A percentile compares a stretch with the other conserved stretches of the same genome.
Conservation (phyloP, 306 rosid species). For the Rubus parviflorus region DNA sequence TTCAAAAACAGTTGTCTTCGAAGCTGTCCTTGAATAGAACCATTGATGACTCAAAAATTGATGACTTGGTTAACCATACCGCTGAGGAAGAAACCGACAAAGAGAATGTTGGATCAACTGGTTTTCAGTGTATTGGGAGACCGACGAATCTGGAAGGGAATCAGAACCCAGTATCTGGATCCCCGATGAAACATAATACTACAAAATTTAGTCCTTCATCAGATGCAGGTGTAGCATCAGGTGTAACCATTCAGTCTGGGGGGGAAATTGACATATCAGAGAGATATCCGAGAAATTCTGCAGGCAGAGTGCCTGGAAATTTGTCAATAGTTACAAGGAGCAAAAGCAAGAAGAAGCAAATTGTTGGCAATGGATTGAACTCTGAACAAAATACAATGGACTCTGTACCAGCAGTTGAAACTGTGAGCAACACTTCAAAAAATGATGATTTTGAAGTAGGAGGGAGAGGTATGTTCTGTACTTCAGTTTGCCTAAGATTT, state of each 20-base stretch:
- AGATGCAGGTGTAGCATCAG: constrained; percentile 23
- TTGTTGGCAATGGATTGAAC: constrained; percentile 8
- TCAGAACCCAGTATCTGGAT: constrained; percentile 22
- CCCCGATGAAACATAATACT: constrained; percentile 14
- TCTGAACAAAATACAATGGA: not conserved
- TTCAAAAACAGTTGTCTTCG: not conserved
- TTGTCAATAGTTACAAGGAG: constrained; percentile 19
- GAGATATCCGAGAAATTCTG: constrained; percentile 14
- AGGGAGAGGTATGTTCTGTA: not conserved
- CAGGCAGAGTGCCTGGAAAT: constrained; percentile 18
- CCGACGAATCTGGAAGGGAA: constrained; percentile 21
- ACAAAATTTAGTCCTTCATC: constrained; percentile 20
- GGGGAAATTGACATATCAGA: constrained; percentile 18
- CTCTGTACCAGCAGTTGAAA: constrained; percentile 1
- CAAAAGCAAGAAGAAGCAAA: constrained; percentile 21
- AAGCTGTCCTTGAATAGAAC: not conserved
- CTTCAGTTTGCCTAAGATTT: no score
- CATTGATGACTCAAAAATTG: not conserved
- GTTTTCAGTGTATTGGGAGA: constrained; percentile 18
- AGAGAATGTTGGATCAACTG: constrained; percentile 12
- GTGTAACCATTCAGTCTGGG: constrained; percentile 26
- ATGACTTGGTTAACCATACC: not conserved
- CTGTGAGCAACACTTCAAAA: constrained; percentile 1
- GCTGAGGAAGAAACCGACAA: constrained; percentile 15
- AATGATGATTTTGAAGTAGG: constrained; percentile 7